These are phyloP conservation scores for Penicillium antarcticum DNA, from an alignment of 495 filamentous ascomycete genomes.

Conservation along the genomic window DNA sequence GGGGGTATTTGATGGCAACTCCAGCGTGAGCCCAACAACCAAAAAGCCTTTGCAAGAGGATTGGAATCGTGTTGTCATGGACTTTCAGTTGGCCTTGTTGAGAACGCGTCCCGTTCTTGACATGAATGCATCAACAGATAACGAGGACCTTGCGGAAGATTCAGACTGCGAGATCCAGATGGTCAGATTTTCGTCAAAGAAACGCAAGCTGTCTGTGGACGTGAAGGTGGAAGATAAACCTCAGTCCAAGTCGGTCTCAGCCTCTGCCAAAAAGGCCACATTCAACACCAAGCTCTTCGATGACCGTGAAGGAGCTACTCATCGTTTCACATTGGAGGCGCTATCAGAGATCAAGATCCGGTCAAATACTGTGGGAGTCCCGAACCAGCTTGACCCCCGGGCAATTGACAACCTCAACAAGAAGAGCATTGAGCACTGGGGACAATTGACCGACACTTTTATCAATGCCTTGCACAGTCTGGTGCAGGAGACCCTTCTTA, in stretches of 20 bases:
- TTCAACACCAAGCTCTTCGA: neutral
- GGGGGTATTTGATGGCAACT: constrained; percentile 34
- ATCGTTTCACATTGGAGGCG: constrained; percentile 26
- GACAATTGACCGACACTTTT: constrained; percentile 26
- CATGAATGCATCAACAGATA: neutral
- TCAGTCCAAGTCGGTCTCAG: too few relatives aligned
- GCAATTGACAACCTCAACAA: constrained; percentile 39
- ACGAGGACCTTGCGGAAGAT: constrained; percentile 4
- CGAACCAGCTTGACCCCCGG: constrained; percentile 39
- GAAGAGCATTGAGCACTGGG: constrained; percentile 41
- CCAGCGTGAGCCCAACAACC: neutral
- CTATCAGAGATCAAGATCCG: constrained; percentile 36
- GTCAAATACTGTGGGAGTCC: constrained; percentile 34
- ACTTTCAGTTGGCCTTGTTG: constrained; percentile 33
- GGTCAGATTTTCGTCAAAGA: neutral
- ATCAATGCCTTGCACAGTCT: constrained; percentile 24
- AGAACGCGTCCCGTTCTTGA: constrained; percentile 33
- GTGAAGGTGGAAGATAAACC: neutral
- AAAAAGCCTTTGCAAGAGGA: constrained; percentile 32
- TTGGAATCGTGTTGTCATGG: constrained; percentile 32
- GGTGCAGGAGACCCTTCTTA: constrained; percentile 28
- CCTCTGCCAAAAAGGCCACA: neutral
- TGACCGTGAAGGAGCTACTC: neutral
- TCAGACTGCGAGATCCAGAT: constrained; percentile 28
- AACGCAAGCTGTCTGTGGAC: constrained; percentile 17